Evolutionary conservation across 306 rosid species (phyloP), one percentile per base, ranked within the genome.

Genomic region (Fragaria nilgerrensis): DNA sequence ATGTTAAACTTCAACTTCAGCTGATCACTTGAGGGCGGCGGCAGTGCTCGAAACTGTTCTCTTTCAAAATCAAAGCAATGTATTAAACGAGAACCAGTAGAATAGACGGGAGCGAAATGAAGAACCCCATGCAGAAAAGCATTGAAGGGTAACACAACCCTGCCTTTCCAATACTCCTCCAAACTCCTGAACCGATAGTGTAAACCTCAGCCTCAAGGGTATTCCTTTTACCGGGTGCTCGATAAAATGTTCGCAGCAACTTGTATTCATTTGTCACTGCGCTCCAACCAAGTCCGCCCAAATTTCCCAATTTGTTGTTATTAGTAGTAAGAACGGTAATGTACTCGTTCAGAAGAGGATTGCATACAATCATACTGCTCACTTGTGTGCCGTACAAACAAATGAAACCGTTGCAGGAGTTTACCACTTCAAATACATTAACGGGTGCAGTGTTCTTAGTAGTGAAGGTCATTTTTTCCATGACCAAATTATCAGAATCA

Each of bases 371-470:
- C 17, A 48, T 12, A 48, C 6, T 13, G 5, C 19, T 48, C 20
- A 3, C 19, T 13, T 48, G 3, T 15, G 17, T 48, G 14, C 23
- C 59, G 5, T 1, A 5, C 59, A 52, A 1, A 7, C 59, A 52
- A 41, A 77, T 32, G 20, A 77, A 9, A 1, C 80, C 80, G 56
- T 77, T 77, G 49, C 80, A 77, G 7, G 68, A 50, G 72, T 77
- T 53, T 16, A 53, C 73, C 10, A 77, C 14, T 29, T 22, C 39
- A 55, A 34, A 68, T 5, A 22, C 49, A 37, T 66, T 14, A 41
- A 17, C 29, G 17, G 80, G 74, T 20, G 67, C 27, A 25, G 19
- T 52, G 2, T 50, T 37, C 52, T 76, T 39, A 49, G 55, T 16
- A 39, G 9, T 68, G 19, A 77, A 71, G 36, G 22, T 56, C 2